Evolutionary conservation across 768 basidiomycete genomes (phyloP).

Genomic region (Lentinula boryana): DNA sequence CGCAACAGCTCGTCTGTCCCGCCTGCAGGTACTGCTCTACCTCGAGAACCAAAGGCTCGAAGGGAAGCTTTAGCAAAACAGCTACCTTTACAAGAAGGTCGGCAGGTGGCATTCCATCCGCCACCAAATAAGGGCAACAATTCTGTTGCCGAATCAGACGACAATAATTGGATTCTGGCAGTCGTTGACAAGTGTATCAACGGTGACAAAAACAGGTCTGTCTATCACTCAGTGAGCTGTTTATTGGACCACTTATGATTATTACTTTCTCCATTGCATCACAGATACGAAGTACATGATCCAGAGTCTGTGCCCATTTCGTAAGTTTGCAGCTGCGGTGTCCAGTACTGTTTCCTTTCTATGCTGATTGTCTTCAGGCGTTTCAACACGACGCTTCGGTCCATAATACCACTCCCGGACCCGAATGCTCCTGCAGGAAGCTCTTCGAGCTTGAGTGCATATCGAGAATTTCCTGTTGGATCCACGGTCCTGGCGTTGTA

Average conservation of each 20-base stretch:
- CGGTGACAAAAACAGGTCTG: conserved; percentile 65
- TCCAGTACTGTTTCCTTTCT: conserved; percentile 3
- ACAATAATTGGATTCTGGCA: conserved; percentile 75
- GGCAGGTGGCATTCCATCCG: conserved; percentile 80
- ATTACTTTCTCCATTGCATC: background rate
- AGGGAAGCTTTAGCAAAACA: conserved; percentile 58
- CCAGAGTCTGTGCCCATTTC: conserved; percentile 70
- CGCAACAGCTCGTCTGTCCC: conserved; percentile 44
- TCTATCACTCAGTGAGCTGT: background rate
- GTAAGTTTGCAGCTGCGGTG: conserved; percentile 22
- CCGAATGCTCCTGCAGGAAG: conserved; percentile 49
- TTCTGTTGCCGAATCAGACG: conserved; percentile 35
- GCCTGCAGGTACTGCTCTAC: conserved; percentile 39
- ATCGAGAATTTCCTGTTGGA: conserved; percentile 66
- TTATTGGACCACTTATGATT: background rate
- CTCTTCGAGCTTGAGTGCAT: conserved; percentile 60
- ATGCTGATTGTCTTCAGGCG: conserved; percentile 27
- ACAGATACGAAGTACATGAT: conserved; percentile 82
- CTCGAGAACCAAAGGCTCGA: conserved; percentile 63
- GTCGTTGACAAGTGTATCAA: conserved; percentile 66
- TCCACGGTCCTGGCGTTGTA: conserved; percentile 84
- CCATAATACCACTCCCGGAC: conserved; percentile 79
- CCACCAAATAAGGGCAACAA: conserved; percentile 46
- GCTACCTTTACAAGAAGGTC: conserved; percentile 62
- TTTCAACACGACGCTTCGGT: conserved; percentile 64